Conservation (phyloP, 768 basidiomycete species). For the Leccinum variicolor region DNA sequence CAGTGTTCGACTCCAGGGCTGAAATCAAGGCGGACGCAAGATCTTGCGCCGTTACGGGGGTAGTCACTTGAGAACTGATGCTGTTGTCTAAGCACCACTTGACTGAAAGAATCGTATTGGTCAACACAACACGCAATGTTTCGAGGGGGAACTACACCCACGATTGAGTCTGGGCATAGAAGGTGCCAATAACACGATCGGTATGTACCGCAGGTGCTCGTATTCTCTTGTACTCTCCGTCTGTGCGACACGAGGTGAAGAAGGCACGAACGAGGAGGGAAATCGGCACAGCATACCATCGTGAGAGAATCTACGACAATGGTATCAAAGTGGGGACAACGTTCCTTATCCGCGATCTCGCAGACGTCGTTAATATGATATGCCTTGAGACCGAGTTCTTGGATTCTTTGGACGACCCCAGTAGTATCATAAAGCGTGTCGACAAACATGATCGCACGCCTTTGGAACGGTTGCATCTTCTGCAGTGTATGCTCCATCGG, state of each 20-base stretch:
- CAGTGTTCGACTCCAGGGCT: constrained; percentile 92
- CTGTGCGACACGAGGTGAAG: constrained; percentile 39
- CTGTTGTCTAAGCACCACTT: constrained; percentile 98
- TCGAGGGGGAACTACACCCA: constrained; percentile 35
- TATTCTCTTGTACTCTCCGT: constrained; percentile 87
- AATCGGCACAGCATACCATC: constrained; percentile 55
- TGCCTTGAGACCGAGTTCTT: constrained; percentile 75
- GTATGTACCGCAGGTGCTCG: constrained; percentile 95
- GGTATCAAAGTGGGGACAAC: constrained; percentile 87
- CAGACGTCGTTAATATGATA: constrained; percentile 73
- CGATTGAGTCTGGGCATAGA: constrained; percentile 72
- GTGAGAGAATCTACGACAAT: constrained; percentile 89
- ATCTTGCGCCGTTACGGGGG: constrained; percentile 84
- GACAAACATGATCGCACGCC: constrained; percentile 87
- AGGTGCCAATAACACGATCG: constrained; percentile 86
- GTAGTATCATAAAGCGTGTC: constrained; percentile 79
- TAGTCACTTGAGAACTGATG: constrained; percentile 92
- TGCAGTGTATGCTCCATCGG: constrained; percentile 67
- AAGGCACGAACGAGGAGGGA: neutral
- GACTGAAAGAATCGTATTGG: constrained; percentile 41
- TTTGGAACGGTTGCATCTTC: constrained; percentile 85
- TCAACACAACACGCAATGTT: constrained; percentile 3
- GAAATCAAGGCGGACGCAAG: constrained; percentile 89
- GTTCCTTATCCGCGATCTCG: constrained; percentile 80
- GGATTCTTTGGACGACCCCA: constrained; percentile 71